Evolutionary conservation across 1,284 basidiomycete genomes (phyloP).

Genomic region (Apiotrichum gamsii): DNA sequence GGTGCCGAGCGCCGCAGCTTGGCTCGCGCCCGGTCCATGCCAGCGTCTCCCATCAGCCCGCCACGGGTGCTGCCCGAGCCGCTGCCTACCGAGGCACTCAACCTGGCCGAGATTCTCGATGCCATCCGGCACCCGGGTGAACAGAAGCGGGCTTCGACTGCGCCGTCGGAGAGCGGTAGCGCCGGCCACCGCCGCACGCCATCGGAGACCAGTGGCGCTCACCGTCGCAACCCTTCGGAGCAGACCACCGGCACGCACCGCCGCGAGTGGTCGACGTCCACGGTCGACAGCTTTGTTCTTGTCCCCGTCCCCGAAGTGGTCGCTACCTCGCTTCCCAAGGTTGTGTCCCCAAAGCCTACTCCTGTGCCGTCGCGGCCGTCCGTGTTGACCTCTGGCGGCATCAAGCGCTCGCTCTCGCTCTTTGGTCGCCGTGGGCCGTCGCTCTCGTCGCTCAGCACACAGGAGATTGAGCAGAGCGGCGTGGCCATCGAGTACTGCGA

Average conservation of each 20-base stretch:
- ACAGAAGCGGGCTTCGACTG: neutral
- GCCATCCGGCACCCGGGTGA: neutral
- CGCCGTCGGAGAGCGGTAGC: no score
- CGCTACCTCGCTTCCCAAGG: neutral
- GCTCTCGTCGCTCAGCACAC: neutral
- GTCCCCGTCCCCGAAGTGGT: neutral
- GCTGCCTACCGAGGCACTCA: neutral
- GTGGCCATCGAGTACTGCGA: no score
- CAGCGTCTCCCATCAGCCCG: neutral
- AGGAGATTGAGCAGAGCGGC: neutral
- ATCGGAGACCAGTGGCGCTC: no score
- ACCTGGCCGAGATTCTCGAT: neutral
- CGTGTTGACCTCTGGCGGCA: neutral
- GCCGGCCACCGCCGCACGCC: no score
- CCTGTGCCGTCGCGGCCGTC: neutral
- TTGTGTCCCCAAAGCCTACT: neutral
- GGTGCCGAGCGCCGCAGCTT: neutral
- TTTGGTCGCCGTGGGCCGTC: constrained; percentile 2
- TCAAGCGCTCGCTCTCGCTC: constrained; percentile 9
- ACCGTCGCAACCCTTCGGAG: no score
- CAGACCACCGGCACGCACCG: no score
- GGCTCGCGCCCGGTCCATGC: neutral
- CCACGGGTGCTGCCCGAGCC: neutral
- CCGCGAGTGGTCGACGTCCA: no score
- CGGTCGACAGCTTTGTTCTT: constrained; percentile 1